Percentiles rank a stretch among this genome's conserved stretches.
phyloP scores from a whole-genome alignment of 1,284 basidiomycete genomes.

The Stygiomarasmius scandens region DNA sequence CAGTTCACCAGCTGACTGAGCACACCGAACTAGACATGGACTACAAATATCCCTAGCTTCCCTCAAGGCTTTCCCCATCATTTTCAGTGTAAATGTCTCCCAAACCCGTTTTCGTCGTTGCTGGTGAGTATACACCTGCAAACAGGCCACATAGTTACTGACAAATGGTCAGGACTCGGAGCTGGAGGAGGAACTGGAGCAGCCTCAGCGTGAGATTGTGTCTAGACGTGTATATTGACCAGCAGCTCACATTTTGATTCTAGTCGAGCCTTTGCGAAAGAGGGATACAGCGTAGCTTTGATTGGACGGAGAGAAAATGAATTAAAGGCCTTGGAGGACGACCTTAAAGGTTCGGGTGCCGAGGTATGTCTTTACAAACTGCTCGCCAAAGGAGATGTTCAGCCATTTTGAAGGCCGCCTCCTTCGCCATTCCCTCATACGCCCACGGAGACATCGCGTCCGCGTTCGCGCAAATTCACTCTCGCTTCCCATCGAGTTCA shows the following conservation, averaged over 20 bases:
- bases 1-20: no score
- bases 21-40: no score
- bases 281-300: constrained; percentile 71
- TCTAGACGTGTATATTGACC: constrained; percentile 7
- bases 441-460: constrained; percentile 50
- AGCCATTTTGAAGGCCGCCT: constrained; percentile 61
- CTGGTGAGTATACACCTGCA: constrained; percentile 15
- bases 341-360: constrained; percentile 61
- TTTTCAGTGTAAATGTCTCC: constrained; percentile 8
- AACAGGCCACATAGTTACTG: background rate
- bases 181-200: constrained; percentile 60
- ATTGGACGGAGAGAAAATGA: constrained; percentile 61
- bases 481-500: constrained; percentile 48
- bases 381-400: background rate
- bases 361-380: constrained; percentile 44
- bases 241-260: background rate
- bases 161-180: constrained; percentile 51
- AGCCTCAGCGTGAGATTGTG: constrained; percentile 57
- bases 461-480: constrained; percentile 57
- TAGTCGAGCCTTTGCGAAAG: constrained; percentile 63
- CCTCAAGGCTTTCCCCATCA: no score
- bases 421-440: constrained; percentile 58
- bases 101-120: constrained; percentile 28
- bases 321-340: constrained; percentile 54
- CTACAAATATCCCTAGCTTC: no score